phyloP scores from a whole-genome alignment of 169 alveolate species.

The Miamiensis avidus region DNA sequence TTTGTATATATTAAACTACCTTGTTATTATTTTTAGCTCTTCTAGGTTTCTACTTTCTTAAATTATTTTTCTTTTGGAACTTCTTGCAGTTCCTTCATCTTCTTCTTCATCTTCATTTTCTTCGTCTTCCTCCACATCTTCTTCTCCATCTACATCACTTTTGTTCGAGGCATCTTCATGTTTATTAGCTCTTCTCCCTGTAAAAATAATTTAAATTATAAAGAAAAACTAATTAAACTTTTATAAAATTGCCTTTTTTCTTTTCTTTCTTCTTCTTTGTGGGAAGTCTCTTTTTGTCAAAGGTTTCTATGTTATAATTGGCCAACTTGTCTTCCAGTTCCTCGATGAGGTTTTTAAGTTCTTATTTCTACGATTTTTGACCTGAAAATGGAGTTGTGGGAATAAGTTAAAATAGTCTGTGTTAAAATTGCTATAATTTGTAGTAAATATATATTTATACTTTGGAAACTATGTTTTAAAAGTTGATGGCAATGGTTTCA shows the following conservation, averaged over 20 bases:
- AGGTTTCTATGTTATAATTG: constrained; percentile 1
- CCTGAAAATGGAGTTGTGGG: background rate
- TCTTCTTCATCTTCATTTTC: background rate
- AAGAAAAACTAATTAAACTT: background rate
- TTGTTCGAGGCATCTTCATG: background rate
- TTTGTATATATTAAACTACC: too few species aligned
- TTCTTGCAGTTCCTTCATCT: background rate
- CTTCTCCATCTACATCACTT: background rate
- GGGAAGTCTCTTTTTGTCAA: background rate
- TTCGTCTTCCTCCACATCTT: background rate
- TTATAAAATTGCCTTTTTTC: too few species aligned
- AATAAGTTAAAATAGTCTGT: background rate
- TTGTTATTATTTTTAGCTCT: background rate
- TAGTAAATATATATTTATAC: constrained; percentile 31
- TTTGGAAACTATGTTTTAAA: constrained; percentile 43
- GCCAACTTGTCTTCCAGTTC: constrained; percentile 4
- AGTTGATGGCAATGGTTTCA: constrained; percentile 39
- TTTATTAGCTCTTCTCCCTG: background rate
- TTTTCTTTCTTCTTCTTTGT: too few species aligned
- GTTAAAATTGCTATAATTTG: too few species aligned
- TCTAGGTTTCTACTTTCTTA: background rate
- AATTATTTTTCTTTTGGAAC: background rate
- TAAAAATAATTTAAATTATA: too few species aligned
- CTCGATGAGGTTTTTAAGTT: constrained; percentile 20
- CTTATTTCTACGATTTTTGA: background rate